Conservation (phyloP, 2,329 filamentous ascomycete genomes). For the Ilyonectria sp. region DNA sequence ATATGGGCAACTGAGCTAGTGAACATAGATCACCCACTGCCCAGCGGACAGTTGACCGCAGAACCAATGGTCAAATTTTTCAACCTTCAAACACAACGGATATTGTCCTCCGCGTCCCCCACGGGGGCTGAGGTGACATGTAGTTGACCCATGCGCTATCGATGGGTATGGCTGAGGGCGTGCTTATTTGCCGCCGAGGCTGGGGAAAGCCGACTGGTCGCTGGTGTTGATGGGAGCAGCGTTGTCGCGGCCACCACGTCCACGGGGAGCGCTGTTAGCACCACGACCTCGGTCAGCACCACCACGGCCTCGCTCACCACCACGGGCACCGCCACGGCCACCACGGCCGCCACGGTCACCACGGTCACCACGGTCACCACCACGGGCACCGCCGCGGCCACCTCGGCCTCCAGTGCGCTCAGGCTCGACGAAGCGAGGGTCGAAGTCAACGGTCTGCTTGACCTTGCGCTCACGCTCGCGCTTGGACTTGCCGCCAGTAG, state of each 20-base stretch:
- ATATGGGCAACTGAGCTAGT: slow-evolving; percentile 48
- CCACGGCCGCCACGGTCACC: slow-evolving; percentile 56
- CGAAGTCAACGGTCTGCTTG: slow-evolving; percentile 91
- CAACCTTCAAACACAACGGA: slow-evolving; percentile 52
- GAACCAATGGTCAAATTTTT: slow-evolving; percentile 52
- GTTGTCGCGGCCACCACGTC: slow-evolving; percentile 45
- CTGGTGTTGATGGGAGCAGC: slow-evolving; percentile 67
- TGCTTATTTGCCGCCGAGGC: slow-evolving; percentile 69
- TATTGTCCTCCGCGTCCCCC: slow-evolving; percentile 41
- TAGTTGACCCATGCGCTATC: slow-evolving; percentile 44
- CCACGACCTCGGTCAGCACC: slow-evolving; percentile 27
- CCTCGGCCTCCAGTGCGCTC: slow-evolving; percentile 68
- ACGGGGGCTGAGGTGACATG: slow-evolving; percentile 37
- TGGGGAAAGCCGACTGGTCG: slow-evolving; percentile 73
- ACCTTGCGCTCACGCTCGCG: slow-evolving; percentile 92
- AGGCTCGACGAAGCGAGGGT: slow-evolving; percentile 84
- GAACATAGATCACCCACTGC: slow-evolving; percentile 43
- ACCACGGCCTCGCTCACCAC: slow-evolving; percentile 54
- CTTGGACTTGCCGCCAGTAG: slow-evolving; percentile 81
- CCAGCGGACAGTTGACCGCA: slow-evolving; percentile 44
- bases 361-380: slow-evolving; percentile 58
- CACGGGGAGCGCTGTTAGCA: slow-evolving; percentile 32
- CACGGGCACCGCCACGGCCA: slow-evolving; percentile 52
- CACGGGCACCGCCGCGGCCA: slow-evolving; percentile 65
- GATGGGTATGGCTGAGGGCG: slow-evolving; percentile 39